Percentiles rank a stretch among this genome's conserved stretches.
phyloP scores from a whole-genome alignment of 805 yeast genomes.

The Candida berthetii region DNA sequence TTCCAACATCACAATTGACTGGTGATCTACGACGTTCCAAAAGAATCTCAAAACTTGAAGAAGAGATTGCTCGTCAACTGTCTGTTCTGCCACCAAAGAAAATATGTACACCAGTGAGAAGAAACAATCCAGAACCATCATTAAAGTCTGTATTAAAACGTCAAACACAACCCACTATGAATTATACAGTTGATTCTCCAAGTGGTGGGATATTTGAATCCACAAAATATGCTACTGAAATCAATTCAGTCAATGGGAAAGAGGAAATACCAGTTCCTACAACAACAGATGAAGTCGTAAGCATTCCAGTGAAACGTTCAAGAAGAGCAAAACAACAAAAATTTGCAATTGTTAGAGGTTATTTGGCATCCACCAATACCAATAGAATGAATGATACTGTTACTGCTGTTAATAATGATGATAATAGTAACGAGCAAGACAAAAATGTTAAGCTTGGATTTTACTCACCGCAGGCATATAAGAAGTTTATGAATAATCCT shows the following conservation, averaged over 20 bases:
- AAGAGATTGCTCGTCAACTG: neutral
- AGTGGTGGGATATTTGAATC: conserved; percentile 68
- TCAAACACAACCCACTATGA: too few relatives aligned
- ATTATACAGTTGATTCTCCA: conserved; percentile 25
- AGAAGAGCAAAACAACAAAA: conserved; percentile 11
- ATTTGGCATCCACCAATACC: too few relatives aligned
- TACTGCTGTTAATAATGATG: too few relatives aligned
- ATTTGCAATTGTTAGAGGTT: conserved; percentile 14
- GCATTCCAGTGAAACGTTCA: conserved; percentile 35
- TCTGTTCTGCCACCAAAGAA: conserved; percentile 1
- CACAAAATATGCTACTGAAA: conserved; percentile 62
- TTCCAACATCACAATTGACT: too few relatives aligned
- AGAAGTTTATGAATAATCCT: neutral
- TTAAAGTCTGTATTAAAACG: conserved; percentile 4
- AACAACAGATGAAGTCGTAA: conserved; percentile 48
- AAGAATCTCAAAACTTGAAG: neutral
- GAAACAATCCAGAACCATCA: conserved; percentile 4
- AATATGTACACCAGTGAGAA: conserved; percentile 11
- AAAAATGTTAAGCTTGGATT: conserved; percentile 11
- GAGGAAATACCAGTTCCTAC: conserved; percentile 60
- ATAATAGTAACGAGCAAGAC: neutral
- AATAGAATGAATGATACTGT: too few relatives aligned
- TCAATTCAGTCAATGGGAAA: conserved; percentile 51
- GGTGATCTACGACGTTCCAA: neutral
- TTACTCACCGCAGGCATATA: conserved; percentile 6